These are phyloP conservation scores for Venturiaceae sp. DNA, from an alignment of 2,329 filamentous ascomycete species.

Conservation along the genomic window DNA sequence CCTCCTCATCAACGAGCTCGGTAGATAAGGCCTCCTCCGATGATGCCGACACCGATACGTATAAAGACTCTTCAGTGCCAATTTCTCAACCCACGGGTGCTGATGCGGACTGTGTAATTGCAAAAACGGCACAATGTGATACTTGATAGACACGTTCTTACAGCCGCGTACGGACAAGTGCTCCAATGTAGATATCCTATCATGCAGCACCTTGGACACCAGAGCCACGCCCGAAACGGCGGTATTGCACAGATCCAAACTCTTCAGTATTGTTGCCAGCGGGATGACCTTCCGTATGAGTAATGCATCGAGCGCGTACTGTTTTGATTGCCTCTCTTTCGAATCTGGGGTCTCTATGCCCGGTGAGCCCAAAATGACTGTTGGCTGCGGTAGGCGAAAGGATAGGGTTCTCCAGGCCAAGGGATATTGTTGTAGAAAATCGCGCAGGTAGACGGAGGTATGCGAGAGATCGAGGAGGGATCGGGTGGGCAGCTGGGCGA, in stretches of 20 bases:
- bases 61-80: conserved; percentile 48
- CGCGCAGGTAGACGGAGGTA: conserved; percentile 44
- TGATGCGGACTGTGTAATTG: conserved; percentile 28
- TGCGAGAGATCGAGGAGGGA: conserved; percentile 49
- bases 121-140: conserved; percentile 51
- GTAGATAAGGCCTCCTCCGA: conserved; percentile 48
- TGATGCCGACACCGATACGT: conserved; percentile 55
- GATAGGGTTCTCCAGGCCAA: conserved; percentile 52
- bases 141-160: conserved; percentile 56
- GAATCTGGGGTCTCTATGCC: conserved; percentile 29
- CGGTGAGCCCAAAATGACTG: conserved; percentile 23
- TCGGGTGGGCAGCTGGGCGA: conserved; percentile 46
- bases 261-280: conserved; percentile 45
- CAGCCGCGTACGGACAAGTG: conserved; percentile 53
- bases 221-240: conserved; percentile 49
- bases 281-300: conserved; percentile 46
- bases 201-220: conserved; percentile 43
- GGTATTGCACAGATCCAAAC: conserved; percentile 51
- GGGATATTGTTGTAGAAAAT: conserved; percentile 46
- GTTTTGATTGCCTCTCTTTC: conserved; percentile 40
- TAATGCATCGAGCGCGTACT: conserved; percentile 49
- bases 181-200: conserved; percentile 43
- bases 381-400: conserved; percentile 41
- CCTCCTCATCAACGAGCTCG: conserved; percentile 42
- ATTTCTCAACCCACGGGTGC: background rate